A percentile compares a stretch with the other conserved stretches of the same genome.
Conservation (phyloP, 2,329 filamentous ascomycete genomes). For the Trichoderma pleuroti region DNA sequence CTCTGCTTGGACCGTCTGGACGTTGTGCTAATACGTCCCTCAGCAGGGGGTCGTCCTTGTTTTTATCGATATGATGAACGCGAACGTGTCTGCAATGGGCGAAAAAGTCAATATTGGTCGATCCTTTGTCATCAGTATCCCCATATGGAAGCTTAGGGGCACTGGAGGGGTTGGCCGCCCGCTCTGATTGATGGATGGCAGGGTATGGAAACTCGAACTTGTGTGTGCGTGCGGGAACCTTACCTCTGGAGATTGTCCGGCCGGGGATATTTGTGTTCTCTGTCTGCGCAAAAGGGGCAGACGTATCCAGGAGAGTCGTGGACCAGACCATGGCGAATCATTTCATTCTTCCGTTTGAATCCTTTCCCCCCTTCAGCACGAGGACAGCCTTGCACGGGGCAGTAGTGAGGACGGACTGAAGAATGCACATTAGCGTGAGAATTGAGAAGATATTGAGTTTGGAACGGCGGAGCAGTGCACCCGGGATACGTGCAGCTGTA, state of each 20-base stretch:
- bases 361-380: slow-evolving; percentile 62
- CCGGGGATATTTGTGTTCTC: slow-evolving; percentile 90
- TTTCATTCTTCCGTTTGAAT: slow-evolving; percentile 70
- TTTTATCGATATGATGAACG: slow-evolving; percentile 85
- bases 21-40: slow-evolving; percentile 83
- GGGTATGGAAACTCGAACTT: not conserved
- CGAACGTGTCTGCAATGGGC: slow-evolving; percentile 69
- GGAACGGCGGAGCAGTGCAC: slow-evolving; percentile 70
- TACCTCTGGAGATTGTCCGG: slow-evolving; percentile 95
- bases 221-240: slow-evolving; percentile 26
- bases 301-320: slow-evolving; percentile 94
- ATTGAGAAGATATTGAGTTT: slow-evolving; percentile 73
- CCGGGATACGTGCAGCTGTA: slow-evolving; percentile 59
- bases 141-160: not conserved
- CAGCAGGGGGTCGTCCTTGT: slow-evolving; percentile 78
- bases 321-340: slow-evolving; percentile 77
- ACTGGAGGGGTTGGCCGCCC: not conserved
- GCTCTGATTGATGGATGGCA: not conserved
- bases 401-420: slow-evolving; percentile 62
- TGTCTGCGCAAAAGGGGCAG: slow-evolving; percentile 91
- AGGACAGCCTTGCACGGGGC: slow-evolving; percentile 59
- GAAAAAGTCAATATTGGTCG: slow-evolving; percentile 16
- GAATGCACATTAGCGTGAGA: slow-evolving; percentile 74
- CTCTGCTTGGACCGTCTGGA: slow-evolving; percentile 77
- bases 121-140: not conserved